phyloP scores from a whole-genome alignment of 305 asterid species.

The Solanum hybrid region DNA sequence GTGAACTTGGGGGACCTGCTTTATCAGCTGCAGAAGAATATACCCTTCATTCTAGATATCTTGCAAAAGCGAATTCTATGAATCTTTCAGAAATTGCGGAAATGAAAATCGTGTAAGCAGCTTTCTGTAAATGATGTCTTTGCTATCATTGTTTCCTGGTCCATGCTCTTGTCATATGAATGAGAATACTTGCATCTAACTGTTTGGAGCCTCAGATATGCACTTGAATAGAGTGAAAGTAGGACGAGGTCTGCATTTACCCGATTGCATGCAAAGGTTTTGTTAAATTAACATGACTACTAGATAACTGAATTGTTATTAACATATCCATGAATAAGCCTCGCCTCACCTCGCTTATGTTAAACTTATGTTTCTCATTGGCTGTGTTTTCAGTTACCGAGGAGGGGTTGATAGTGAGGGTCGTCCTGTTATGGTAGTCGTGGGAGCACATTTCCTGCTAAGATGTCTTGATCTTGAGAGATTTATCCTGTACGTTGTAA shows the following conservation, averaged over 20 bases:
- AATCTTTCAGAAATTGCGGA: conserved; percentile 91
- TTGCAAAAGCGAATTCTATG: conserved; percentile 84
- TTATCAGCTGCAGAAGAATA: conserved; percentile 92
- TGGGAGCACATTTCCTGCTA: conserved; percentile 95
- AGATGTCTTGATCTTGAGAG: conserved; percentile 92
- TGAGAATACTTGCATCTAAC: neutral
- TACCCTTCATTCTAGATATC: conserved; percentile 93
- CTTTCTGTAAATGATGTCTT: neutral
- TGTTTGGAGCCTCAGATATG: conserved; percentile 1
- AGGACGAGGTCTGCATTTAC: neutral
- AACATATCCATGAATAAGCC: neutral
- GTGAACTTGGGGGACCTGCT: conserved; percentile 85
- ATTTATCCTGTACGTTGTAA: conserved; percentile 67
- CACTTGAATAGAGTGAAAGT: neutral
- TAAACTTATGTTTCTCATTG: neutral
- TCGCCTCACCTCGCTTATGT: neutral
- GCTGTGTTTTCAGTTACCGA: conserved; percentile 54
- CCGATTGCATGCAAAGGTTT: neutral
- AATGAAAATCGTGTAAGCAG: conserved; percentile 91
- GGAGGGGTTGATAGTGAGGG: conserved; percentile 97
- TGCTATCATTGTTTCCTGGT: neutral
- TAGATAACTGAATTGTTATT: neutral
- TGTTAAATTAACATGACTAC: neutral
- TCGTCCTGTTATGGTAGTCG: conserved; percentile 88
- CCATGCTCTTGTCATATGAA: neutral